These are phyloP conservation scores for Strobilomyces confusus DNA, from an alignment of 768 basidiomycete species.

Conservation along the genomic window DNA sequence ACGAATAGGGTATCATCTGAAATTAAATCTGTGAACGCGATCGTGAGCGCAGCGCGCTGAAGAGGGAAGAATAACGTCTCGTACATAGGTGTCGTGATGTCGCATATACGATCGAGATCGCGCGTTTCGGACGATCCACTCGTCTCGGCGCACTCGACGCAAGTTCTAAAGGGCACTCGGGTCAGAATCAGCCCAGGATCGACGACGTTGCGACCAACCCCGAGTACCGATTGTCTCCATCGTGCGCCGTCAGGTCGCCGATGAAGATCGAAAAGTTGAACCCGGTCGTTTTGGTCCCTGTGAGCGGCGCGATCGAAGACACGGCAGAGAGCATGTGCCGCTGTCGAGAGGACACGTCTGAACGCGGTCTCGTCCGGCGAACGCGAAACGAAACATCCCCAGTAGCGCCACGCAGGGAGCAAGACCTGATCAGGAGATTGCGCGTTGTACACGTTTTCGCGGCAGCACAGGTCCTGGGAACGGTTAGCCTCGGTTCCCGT, in stretches of 20 bases:
- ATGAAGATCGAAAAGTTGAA: constrained; percentile 66
- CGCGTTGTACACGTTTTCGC: constrained; percentile 43
- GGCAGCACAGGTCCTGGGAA: constrained; percentile 57
- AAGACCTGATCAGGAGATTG: constrained; percentile 44
- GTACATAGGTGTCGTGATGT: constrained; percentile 71
- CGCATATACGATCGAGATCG: too few relatives aligned
- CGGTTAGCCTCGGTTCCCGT: constrained; percentile 70
- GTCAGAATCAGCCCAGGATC: background rate
- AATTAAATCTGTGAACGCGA: constrained; percentile 10
- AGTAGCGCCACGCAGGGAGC: constrained; percentile 57
- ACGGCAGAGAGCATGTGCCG: constrained; percentile 56
- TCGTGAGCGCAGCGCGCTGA: background rate
- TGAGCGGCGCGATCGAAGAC: constrained; percentile 57
- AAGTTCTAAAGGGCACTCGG: constrained; percentile 36
- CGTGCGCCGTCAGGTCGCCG: constrained; percentile 70
- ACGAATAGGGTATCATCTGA: constrained; percentile 38
- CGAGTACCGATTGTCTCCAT: constrained; percentile 58
- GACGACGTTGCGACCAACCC: constrained; percentile 30
- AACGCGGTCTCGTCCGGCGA: background rate
- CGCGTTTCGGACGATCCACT: background rate
- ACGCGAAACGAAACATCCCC: constrained; percentile 33
- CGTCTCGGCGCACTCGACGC: constrained; percentile 59
- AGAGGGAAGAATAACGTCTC: background rate
- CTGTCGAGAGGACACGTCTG: constrained; percentile 23
- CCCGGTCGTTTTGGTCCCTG: constrained; percentile 52